Conservation (phyloP, 768 basidiomycete genomes). For the Nidularia sp. region DNA sequence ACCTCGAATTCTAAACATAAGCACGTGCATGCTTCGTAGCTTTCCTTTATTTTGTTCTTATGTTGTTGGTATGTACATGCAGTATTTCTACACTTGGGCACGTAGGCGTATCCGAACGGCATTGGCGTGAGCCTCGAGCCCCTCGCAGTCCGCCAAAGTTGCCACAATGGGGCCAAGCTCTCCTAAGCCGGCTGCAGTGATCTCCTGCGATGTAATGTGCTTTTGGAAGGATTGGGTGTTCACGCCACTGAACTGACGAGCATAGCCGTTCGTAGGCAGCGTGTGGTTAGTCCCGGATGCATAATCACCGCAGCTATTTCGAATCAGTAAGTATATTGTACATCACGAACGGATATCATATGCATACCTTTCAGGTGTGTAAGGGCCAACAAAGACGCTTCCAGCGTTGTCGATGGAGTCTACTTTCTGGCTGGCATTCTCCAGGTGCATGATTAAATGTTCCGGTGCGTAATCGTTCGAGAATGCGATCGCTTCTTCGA, state of each 20-base stretch:
- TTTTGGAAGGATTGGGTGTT: constrained; percentile 98
- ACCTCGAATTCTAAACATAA: constrained; percentile 8
- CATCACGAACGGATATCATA: not conserved
- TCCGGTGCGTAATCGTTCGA: constrained; percentile 99
- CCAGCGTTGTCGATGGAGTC: constrained; percentile 84
- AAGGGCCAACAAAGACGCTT: constrained; percentile 93
- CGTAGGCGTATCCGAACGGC: constrained; percentile 84
- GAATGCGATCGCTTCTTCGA: constrained; percentile 80
- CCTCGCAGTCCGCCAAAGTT: constrained; percentile 92
- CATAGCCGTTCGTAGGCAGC: constrained; percentile 93
- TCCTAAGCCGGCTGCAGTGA: constrained; percentile 73
- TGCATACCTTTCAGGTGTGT: constrained; percentile 87
- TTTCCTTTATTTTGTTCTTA: not conserved
- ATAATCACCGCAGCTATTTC: constrained; percentile 89
- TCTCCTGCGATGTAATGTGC: constrained; percentile 95
- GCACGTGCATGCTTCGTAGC: constrained; percentile 1
- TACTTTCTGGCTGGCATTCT: constrained; percentile 64
- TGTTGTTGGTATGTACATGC: not conserved
- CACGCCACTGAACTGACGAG: constrained; percentile 96
- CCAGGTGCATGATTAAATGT: constrained; percentile 90
- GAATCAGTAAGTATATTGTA: constrained; percentile 3
- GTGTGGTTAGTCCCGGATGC: constrained; percentile 99
- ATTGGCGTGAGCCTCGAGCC: constrained; percentile 91
- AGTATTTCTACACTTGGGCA: not conserved
- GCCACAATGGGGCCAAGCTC: constrained; percentile 83